Evolutionary conservation across 176 grass and related monocot species (phyloP), one percentile per base, ranked within the genome.

Genomic region (Avena atlantica): DNA sequence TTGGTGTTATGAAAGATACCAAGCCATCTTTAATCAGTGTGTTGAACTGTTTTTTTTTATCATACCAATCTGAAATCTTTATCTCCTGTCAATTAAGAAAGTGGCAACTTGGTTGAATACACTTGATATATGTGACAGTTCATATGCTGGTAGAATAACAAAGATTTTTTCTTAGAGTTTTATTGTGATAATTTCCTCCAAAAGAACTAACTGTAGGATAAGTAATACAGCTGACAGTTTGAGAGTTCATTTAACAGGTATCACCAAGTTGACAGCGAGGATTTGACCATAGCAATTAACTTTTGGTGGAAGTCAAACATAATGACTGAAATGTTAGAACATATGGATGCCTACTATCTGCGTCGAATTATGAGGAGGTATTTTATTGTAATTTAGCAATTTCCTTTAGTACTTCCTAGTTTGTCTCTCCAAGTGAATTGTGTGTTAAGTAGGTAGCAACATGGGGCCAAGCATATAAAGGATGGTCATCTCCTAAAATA

Each of bases 341-440:
- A 98, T 86, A 98, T 96, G 96, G 96, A 98, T 91, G 92, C 88
- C 27, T 98, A 98, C 87, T 96, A 96, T 87, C 86, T 98, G 40
- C 89, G 96, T 11, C 82, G 84, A 55, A 94, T 98, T 75, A 68
- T 98, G 87, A 96, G 88, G 81, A 96, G 96, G 96, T 98, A 94
- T 87, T 72, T 64, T 82, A 29, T 81, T 85, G 67, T 58, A 66
- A 73, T 47, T 87, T 49, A 40, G 63, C 61, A 47, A 48, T 81
- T 80, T 84, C 17, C 1, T 84, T 81, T 16, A 44, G 51, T 64
- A 59, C 80, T 7, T 74, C 31, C 31, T 34, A 52, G 48, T 76
- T 52, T 50, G 12, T 25, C 12, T 55, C 36, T 79, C 74, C 24
- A 74, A 66, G 3, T 55, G 12, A 14, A 44, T 45, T 37, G 44